A percentile compares a stretch with the other conserved stretches of the same genome.
Conservation (phyloP, 257 asterid species). For the Handroanthus guayacan region DNA sequence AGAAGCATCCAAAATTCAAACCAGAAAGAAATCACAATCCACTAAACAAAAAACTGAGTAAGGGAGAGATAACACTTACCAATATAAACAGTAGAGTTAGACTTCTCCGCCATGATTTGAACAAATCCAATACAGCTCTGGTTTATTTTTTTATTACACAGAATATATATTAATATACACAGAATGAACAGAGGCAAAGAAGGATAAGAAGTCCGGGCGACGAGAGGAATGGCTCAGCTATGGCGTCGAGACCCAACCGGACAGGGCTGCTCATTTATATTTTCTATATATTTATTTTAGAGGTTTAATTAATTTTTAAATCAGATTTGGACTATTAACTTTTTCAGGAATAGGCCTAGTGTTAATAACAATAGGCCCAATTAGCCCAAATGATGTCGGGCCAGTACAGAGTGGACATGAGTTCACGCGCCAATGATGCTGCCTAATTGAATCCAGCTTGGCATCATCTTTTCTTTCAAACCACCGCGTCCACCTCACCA, state of each 20-base stretch:
- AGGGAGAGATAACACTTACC: conserved; percentile 50
- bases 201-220: not conserved
- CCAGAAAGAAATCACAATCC: not conserved
- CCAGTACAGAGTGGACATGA: not conserved
- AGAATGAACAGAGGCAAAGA: not conserved
- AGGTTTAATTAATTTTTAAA: too few relatives aligned
- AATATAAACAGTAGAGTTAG: conserved; percentile 61
- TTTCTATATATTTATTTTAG: too few relatives aligned
- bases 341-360: not conserved
- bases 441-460: not conserved
- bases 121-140: conserved; percentile 1
- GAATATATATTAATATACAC: not conserved
- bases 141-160: conserved; percentile 15
- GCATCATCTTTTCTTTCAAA: not conserved
- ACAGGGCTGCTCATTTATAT: not conserved
- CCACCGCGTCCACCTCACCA: not conserved
- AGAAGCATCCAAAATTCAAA: not conserved
- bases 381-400: not conserved
- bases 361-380: not conserved
- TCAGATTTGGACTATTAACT: not conserved
- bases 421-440: conserved; percentile 2
- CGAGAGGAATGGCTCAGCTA: conserved; percentile 15
- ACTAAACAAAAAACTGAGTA: not conserved
- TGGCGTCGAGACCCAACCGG: not conserved
- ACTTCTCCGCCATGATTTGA: conserved; percentile 59